Evolutionary conservation across 2,329 filamentous ascomycete species (phyloP).

Genomic region (Sarocladiaceae sp.): DNA sequence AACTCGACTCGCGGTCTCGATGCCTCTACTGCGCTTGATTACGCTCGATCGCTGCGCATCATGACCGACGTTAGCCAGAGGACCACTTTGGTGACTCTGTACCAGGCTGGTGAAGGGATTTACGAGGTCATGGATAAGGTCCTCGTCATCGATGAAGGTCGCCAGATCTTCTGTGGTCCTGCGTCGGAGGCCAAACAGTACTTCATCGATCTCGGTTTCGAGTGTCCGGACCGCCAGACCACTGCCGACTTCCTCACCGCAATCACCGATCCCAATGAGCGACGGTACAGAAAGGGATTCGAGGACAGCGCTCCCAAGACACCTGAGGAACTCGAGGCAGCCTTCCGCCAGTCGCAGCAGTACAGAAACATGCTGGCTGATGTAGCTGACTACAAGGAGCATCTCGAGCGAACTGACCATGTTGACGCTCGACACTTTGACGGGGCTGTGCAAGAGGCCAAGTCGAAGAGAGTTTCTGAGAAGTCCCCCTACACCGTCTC

Average conservation of each 20-base stretch:
- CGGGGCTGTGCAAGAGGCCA: conserved; percentile 59
- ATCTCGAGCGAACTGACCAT: conserved; percentile 45
- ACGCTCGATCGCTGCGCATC: conserved; percentile 60
- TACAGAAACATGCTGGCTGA: conserved; percentile 56
- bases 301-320: conserved; percentile 62
- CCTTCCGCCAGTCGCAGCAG: conserved; percentile 56
- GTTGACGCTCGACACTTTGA: conserved; percentile 60
- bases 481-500: conserved; percentile 62
- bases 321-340: conserved; percentile 57
- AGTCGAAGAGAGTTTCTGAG: conserved; percentile 38
- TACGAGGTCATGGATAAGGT: conserved; percentile 67
- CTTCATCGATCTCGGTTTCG: conserved; percentile 62
- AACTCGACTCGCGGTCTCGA: conserved; percentile 77
- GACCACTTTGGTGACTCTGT: conserved; percentile 36
- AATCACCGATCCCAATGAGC: conserved; percentile 54
- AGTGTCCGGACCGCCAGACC: conserved; percentile 61
- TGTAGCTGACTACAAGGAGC: conserved; percentile 41
- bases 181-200: conserved; percentile 56
- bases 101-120: conserved; percentile 38
- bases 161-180: conserved; percentile 59
- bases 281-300: conserved; percentile 57
- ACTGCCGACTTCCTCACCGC: conserved; percentile 67
- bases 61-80: conserved; percentile 73
- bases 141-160: conserved; percentile 66
- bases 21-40: conserved; percentile 72